Conservation (phyloP, 1,139 yeast species). For the Nakaseomyces delphensis region DNA sequence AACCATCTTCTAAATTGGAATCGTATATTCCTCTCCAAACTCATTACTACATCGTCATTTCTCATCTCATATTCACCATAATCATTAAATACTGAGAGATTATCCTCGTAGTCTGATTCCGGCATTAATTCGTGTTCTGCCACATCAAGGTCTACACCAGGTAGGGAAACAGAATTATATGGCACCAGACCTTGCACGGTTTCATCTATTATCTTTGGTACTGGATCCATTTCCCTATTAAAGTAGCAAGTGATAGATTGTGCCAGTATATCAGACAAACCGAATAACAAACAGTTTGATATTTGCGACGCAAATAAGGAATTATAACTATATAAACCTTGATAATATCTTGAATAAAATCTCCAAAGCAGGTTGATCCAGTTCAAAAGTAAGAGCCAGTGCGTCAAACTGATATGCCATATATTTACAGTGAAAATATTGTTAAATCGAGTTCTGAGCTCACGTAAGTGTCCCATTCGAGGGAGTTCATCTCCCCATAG, state of each 20-base stretch:
- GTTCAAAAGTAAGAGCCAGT: constrained; percentile 43
- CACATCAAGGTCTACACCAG: constrained; percentile 6
- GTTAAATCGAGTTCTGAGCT: constrained; percentile 1
- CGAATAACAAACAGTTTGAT: constrained; percentile 76
- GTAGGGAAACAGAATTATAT: constrained; percentile 8
- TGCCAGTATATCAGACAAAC: constrained; percentile 84
- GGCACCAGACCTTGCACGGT: constrained; percentile 27
- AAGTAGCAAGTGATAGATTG: constrained; percentile 37
- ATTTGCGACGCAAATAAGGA: constrained; percentile 70
- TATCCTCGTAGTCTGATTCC: constrained; percentile 13
- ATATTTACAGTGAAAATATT: background rate
- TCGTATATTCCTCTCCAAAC: constrained; percentile 29
- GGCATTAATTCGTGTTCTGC: background rate
- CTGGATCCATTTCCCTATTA: constrained; percentile 26
- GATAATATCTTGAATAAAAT: constrained; percentile 46
- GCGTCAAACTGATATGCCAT: constrained; percentile 39
- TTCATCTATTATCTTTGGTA: constrained; percentile 28
- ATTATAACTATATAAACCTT: constrained; percentile 54
- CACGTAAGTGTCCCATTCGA: background rate
- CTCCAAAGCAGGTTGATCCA: constrained; percentile 44
- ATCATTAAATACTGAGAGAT: constrained; percentile 7
- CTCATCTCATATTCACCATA: constrained; percentile 8
- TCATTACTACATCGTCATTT: constrained; percentile 4
- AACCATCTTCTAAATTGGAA: constrained; percentile 66
- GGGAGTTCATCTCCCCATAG: background rate